These are phyloP conservation scores for Clonostachys sp. DNA, from an alignment of 2,329 filamentous ascomycete species.

Conservation along the genomic window DNA sequence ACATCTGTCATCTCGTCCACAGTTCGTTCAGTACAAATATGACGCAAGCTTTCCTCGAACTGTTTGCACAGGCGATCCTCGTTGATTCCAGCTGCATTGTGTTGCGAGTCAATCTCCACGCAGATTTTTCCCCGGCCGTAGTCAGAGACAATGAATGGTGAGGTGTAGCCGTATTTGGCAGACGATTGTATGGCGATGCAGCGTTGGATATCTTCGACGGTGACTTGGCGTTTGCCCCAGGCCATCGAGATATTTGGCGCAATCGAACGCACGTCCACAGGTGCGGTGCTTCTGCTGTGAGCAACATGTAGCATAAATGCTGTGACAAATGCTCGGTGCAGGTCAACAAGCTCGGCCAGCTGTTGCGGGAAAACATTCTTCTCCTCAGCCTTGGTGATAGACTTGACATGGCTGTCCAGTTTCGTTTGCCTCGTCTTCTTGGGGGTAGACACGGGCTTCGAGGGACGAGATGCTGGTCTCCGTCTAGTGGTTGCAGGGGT, in stretches of 20 bases:
- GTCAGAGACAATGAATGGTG: constrained; percentile 40
- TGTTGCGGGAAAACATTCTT: constrained; percentile 39
- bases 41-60: constrained; percentile 48
- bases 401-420: constrained; percentile 32
- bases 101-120: constrained; percentile 45
- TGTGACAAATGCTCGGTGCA: constrained; percentile 65
- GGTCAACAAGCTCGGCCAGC: constrained; percentile 53
- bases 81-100: constrained; percentile 27
- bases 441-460: constrained; percentile 15
- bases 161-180: constrained; percentile 18
- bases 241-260: constrained; percentile 59
- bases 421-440: constrained; percentile 22
- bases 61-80: constrained; percentile 47
- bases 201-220: constrained; percentile 59
- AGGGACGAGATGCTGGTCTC: constrained; percentile 8
- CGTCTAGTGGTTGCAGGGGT: constrained; percentile 9
- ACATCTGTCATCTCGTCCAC: constrained; percentile 18
- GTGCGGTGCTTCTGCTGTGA: constrained; percentile 59
- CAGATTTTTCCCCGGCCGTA: constrained; percentile 53
- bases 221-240: constrained; percentile 69
- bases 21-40: constrained; percentile 29
- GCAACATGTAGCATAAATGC: constrained; percentile 65
- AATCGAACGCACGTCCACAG: constrained; percentile 59
- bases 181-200: constrained; percentile 57
- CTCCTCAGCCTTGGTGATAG: constrained; percentile 11